Percentiles rank a stretch among this genome's conserved stretches.
These are phyloP conservation scores for Talaromyces rugulosus DNA, from an alignment of 2,329 filamentous ascomycete genomes.

Conservation along the genomic window DNA sequence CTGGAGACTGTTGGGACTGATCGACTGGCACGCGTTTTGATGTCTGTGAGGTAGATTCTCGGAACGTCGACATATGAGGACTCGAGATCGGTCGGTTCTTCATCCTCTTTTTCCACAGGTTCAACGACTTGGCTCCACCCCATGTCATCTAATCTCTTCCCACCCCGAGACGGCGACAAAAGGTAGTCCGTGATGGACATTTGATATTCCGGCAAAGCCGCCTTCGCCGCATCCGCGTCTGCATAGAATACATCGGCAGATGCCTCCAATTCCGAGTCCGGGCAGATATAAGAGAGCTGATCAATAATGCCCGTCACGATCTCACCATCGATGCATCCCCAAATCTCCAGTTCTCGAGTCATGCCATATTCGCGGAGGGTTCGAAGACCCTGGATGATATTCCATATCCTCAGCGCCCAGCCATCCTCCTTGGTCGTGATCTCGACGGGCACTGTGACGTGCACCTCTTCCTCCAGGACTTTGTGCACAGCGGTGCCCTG, in stretches of 20 bases:
- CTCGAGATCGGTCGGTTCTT: constrained; percentile 1
- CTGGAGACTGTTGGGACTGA: constrained; percentile 57
- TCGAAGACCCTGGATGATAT: constrained; percentile 78
- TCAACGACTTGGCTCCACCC: constrained; percentile 17
- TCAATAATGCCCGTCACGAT: constrained; percentile 89
- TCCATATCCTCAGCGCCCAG: constrained; percentile 83
- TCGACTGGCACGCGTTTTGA: constrained; percentile 72
- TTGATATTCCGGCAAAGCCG: constrained; percentile 40
- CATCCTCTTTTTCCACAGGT: constrained; percentile 10
- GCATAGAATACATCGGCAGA: constrained; percentile 46
- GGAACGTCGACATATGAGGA: constrained; percentile 22
- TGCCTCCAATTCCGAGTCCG: constrained; percentile 66
- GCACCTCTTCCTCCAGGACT: constrained; percentile 78
- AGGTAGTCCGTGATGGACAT: constrained; percentile 44
- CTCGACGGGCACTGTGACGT: constrained; percentile 69
- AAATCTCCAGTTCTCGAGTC: constrained; percentile 75
- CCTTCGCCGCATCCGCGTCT: constrained; percentile 30
- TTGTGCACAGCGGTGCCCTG: constrained; percentile 76
- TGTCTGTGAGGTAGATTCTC: constrained; percentile 73
- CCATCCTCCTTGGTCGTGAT: constrained; percentile 72
- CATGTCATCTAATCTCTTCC: constrained; percentile 31
- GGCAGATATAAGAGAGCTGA: constrained; percentile 71
- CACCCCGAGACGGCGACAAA: constrained; percentile 32
- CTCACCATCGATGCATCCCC: constrained; percentile 77
- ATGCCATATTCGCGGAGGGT: constrained; percentile 66